Percentiles rank a stretch among this genome's conserved stretches.
Evolutionary conservation across 2,329 filamentous ascomycete species (phyloP).

Genomic region (Phialemonium atrogriseum): DNA sequence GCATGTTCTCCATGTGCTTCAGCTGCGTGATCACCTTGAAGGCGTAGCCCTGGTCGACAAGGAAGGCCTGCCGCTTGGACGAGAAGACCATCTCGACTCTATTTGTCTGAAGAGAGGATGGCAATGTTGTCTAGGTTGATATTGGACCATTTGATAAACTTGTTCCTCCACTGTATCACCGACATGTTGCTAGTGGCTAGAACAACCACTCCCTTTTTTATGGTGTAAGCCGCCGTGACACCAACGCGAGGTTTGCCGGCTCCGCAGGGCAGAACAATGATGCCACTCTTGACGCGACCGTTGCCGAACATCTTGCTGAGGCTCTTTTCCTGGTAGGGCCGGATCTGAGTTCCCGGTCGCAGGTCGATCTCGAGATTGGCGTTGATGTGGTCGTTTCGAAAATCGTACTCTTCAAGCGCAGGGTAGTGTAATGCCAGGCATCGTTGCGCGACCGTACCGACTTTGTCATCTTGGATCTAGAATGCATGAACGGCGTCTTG

Average conservation of each 20-base stretch:
- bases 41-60: conserved; percentile 95
- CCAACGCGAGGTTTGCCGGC: conserved; percentile 96
- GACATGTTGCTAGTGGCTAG: conserved; percentile 97
- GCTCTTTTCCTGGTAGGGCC: conserved; percentile 94
- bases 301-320: conserved; percentile 99
- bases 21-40: conserved; percentile 98
- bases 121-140: conserved; percentile 87
- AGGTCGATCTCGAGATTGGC: conserved; percentile 90
- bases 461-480: conserved; percentile 73
- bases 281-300: conserved; percentile 90
- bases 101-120: conserved; percentile 89
- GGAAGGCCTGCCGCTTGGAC: conserved; percentile 89
- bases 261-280: conserved; percentile 93
- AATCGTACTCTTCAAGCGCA: conserved; percentile 94
- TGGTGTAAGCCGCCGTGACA: conserved; percentile 96
- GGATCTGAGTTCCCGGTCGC: conserved; percentile 80
- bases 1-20: conserved; percentile 79
- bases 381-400: conserved; percentile 82
- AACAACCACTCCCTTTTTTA: conserved; percentile 93
- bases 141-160: conserved; percentile 98
- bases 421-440: conserved; percentile 82
- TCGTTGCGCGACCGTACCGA: conserved; percentile 81
- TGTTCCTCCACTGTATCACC: conserved; percentile 90
- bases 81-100: conserved; percentile 94
- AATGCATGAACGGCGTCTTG: conserved; percentile 85